phyloP scores from a whole-genome alignment of 2,329 filamentous ascomycete genomes.

The Hypoxylon sp. region DNA sequence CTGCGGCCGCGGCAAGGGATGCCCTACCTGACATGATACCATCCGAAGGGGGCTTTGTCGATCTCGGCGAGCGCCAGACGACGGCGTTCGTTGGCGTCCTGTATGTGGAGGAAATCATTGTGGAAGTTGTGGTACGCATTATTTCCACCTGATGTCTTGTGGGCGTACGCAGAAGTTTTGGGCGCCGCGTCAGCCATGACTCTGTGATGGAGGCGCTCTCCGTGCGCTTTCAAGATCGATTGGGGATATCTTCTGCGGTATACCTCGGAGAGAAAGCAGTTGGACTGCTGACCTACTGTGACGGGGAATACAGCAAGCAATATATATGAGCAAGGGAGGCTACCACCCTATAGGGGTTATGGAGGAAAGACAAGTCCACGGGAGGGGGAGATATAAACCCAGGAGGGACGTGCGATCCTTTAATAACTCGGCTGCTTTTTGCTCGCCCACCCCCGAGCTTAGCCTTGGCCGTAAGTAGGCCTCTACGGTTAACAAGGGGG shows the following conservation, averaged over 20 bases:
- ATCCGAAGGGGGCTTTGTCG: constrained; percentile 82
- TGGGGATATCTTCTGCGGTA: not conserved
- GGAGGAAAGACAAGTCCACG: constrained; percentile 13
- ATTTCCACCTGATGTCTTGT: constrained; percentile 70
- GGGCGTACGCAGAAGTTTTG: constrained; percentile 15
- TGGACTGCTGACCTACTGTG: constrained; percentile 11
- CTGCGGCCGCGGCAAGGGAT: not conserved
- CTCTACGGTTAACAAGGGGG: constrained; percentile 26
- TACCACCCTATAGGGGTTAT: constrained; percentile 20
- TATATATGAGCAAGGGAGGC: constrained; percentile 29
- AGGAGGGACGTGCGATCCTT: constrained; percentile 28
- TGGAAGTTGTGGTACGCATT: constrained; percentile 79
- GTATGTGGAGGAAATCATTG: constrained; percentile 71
- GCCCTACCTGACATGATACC: constrained; percentile 73
- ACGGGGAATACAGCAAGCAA: constrained; percentile 12
- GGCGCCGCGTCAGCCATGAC: constrained; percentile 36
- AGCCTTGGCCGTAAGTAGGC: constrained; percentile 4
- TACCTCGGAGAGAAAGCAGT: constrained; percentile 4
- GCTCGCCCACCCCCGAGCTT: constrained; percentile 8
- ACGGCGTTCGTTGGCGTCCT: constrained; percentile 79
- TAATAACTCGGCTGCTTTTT: constrained; percentile 19
- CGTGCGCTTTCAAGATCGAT: constrained; percentile 5
- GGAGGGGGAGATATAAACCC: constrained; percentile 10
- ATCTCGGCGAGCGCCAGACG: constrained; percentile 82
- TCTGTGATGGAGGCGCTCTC: constrained; percentile 7